A percentile compares a stretch with the other conserved stretches of the same genome.
phyloP scores from a whole-genome alignment of 2,329 filamentous ascomycete genomes.

The Massarina eburnea region DNA sequence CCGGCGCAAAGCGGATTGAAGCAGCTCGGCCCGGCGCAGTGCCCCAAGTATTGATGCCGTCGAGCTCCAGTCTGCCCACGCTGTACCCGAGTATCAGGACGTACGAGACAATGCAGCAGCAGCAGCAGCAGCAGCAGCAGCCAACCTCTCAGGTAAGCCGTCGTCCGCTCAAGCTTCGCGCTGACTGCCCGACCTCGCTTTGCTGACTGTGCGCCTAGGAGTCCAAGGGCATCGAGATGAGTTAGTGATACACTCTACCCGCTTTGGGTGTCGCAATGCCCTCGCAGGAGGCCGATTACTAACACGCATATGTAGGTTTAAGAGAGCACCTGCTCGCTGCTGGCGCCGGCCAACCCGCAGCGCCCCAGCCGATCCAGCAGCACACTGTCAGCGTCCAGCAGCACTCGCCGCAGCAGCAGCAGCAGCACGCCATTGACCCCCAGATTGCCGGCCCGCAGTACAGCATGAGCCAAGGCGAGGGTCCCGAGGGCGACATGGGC shows the following conservation, averaged over 20 bases:
- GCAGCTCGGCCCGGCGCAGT: constrained; percentile 11
- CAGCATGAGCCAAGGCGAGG: constrained; percentile 51
- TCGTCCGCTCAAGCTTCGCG: constrained; percentile 17
- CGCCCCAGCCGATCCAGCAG: constrained; percentile 33
- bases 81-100: constrained; percentile 39
- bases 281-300: constrained; percentile 34
- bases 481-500: constrained; percentile 48
- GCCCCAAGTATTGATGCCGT: constrained; percentile 23
- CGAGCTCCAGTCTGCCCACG: constrained; percentile 24
- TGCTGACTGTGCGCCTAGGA: constrained; percentile 38
- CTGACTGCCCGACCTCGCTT: constrained; percentile 5
- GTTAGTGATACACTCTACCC: constrained; percentile 34
- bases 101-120: constrained; percentile 34
- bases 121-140: too few relatives aligned
- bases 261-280: constrained; percentile 8
- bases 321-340: constrained; percentile 64
- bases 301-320: constrained; percentile 53
- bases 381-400: constrained; percentile 33
- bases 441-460: constrained; percentile 57
- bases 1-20: constrained; percentile 5
- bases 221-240: constrained; percentile 45
- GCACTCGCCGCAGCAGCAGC: constrained; percentile 49
- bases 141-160: constrained; percentile 59
- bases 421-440: constrained; percentile 59
- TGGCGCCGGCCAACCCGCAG: constrained; percentile 46